Evolutionary conservation across 805 yeast species (phyloP).

Genomic region (Kluyveromyces siamensis): DNA sequence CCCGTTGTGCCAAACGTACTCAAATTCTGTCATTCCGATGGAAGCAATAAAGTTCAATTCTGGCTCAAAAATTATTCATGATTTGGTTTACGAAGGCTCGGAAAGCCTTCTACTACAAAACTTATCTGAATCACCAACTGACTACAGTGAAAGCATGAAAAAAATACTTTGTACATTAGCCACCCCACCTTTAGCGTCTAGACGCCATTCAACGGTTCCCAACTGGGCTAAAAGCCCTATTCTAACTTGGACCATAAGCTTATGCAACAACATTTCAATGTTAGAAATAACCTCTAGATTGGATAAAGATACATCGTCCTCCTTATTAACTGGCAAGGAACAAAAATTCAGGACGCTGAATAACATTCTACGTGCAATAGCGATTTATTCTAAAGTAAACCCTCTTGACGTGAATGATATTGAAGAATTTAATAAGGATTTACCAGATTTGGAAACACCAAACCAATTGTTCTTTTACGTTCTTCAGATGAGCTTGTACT

Average conservation of each 20-base stretch:
- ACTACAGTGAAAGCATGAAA: neutral
- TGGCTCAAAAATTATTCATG: neutral
- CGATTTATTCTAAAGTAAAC: neutral
- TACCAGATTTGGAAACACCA: slow-evolving; percentile 9
- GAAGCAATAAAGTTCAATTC: slow-evolving; percentile 9
- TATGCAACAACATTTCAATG: slow-evolving; percentile 40
- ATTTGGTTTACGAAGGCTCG: neutral
- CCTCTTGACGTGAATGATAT: neutral
- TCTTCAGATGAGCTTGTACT: slow-evolving; percentile 15
- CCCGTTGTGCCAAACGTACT: slow-evolving; percentile 81
- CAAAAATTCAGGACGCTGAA: slow-evolving; percentile 33
- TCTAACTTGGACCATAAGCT: neutral
- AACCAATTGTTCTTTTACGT: slow-evolving; percentile 26
- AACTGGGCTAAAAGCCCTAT: neutral
- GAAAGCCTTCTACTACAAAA: neutral
- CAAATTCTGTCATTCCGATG: slow-evolving; percentile 25
- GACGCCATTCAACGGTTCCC: neutral
- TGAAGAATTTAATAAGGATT: neutral
- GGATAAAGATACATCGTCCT: slow-evolving; percentile 28
- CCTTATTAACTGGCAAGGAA: slow-evolving; percentile 29
- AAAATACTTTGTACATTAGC: neutral
- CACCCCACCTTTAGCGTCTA: neutral
- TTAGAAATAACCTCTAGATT: slow-evolving; percentile 50
- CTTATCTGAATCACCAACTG: neutral
- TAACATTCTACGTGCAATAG: slow-evolving; percentile 21